Percentiles rank a stretch among this genome's conserved stretches.
Conservation (phyloP, 345 rosid species). For the Euclidium syriacum region DNA sequence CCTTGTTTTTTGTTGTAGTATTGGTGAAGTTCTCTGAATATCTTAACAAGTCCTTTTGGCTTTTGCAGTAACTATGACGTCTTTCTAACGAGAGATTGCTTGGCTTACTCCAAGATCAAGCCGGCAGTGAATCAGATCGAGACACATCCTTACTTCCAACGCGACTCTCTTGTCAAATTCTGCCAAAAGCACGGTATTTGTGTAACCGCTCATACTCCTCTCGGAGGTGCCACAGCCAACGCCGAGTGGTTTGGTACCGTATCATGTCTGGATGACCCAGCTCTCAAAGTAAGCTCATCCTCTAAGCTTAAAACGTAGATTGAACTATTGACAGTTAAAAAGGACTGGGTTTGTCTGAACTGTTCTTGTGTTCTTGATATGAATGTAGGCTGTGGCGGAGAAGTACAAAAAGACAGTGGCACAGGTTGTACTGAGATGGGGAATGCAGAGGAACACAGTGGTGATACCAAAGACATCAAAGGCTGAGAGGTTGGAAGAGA, state of each 20-base stretch:
- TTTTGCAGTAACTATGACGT: conserved; percentile 78
- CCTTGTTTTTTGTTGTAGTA: too few species aligned
- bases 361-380: neutral
- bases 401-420: conserved; percentile 74
- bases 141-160: conserved; percentile 90
- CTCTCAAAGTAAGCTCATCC: conserved; percentile 51
- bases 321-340: neutral
- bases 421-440: conserved; percentile 76
- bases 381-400: conserved; percentile 56
- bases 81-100: conserved; percentile 81
- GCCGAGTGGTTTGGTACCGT: conserved; percentile 67
- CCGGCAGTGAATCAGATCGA: conserved; percentile 98
- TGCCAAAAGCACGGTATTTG: conserved; percentile 82
- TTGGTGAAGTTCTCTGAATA: neutral
- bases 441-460: conserved; percentile 64
- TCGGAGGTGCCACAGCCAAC: conserved; percentile 72
- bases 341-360: neutral
- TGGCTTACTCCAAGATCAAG: conserved; percentile 87
- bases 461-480: conserved; percentile 80
- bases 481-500: conserved; percentile 58
- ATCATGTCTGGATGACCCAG: conserved; percentile 76
- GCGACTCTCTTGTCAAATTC: conserved; percentile 79
- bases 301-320: neutral
- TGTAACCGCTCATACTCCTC: conserved; percentile 87
- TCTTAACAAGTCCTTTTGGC: neutral